Conservation (phyloP, 2,329 filamentous ascomycete species). For the Harringtonia lauricola region DNA sequence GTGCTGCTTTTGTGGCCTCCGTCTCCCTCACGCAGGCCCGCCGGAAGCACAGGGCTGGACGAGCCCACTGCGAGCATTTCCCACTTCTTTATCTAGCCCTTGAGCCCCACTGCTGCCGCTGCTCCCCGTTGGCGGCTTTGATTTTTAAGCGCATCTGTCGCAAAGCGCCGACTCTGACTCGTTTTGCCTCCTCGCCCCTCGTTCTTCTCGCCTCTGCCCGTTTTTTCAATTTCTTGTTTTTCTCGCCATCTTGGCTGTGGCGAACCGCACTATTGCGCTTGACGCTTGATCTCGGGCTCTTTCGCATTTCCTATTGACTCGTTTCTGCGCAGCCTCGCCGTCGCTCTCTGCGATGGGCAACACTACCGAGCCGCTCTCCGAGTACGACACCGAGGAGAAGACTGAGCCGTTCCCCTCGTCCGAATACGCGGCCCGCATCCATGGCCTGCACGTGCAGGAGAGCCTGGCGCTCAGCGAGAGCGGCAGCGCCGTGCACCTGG, state of each 20-base stretch:
- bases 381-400: slow-evolving; percentile 33
- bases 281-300: background rate
- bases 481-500: slow-evolving; percentile 39
- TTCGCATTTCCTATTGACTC: background rate
- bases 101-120: no score
- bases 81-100: no score
- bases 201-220: background rate
- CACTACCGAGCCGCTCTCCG: slow-evolving; percentile 13
- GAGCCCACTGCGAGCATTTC: no score
- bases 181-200: background rate
- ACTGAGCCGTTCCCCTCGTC: slow-evolving; percentile 48
- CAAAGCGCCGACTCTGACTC: background rate
- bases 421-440: slow-evolving; percentile 40
- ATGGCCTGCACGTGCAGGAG: slow-evolving; percentile 33
- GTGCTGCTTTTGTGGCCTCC: no score
- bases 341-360: slow-evolving; percentile 31
- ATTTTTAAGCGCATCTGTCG: no score
- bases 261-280: no score
- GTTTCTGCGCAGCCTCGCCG: background rate
- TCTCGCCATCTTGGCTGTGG: background rate
- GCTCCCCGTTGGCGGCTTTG: no score
- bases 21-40: no score
- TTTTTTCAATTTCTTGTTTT: background rate
- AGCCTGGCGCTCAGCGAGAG: slow-evolving; percentile 22
- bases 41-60: no score